Percentiles rank a stretch among this genome's conserved stretches.
phyloP scores from a whole-genome alignment of 179 eudicot genomes.

The Silene vulgaris region DNA sequence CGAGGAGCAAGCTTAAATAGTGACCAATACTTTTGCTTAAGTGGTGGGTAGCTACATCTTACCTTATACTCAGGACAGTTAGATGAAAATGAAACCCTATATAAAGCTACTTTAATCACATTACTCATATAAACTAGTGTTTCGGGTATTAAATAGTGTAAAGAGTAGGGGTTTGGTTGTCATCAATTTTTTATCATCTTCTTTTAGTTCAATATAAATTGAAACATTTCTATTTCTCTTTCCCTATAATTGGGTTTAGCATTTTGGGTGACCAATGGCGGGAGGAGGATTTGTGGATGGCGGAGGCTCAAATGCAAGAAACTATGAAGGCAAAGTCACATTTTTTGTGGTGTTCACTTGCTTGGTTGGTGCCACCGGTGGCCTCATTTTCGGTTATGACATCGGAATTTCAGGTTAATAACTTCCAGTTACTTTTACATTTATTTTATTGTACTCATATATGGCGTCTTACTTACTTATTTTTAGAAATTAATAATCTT shows the following conservation, averaged over 20 bases:
- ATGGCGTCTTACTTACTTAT: no score
- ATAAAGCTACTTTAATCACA: background rate
- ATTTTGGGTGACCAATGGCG: slow-evolving; percentile 14
- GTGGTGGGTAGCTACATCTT: slow-evolving; percentile 16
- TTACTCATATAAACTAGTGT: background rate
- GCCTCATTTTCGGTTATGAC: slow-evolving; percentile 36
- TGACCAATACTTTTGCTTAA: slow-evolving; percentile 10
- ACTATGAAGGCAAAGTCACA: slow-evolving; percentile 28
- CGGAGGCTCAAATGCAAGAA: background rate
- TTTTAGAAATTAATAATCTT: no score
- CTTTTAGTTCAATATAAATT: background rate
- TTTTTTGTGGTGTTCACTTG: slow-evolving; percentile 27
- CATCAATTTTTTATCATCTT: background rate
- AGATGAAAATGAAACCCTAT: background rate
- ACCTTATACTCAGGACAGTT: background rate
- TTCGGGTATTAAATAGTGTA: background rate
- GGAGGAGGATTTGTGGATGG: slow-evolving; percentile 25
- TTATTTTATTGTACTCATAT: no score
- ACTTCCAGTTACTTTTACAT: background rate
- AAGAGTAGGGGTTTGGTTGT: no score
- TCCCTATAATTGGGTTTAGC: background rate
- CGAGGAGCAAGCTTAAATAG: slow-evolving; percentile 8
- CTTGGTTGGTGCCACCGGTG: slow-evolving; percentile 32
- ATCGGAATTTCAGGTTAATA: slow-evolving; percentile 28
- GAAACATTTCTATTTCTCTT: background rate